A percentile compares a stretch with the other conserved stretches of the same genome.
Evolutionary conservation across 345 rosid genomes (phyloP).

Genomic region (Clausena lansium): DNA sequence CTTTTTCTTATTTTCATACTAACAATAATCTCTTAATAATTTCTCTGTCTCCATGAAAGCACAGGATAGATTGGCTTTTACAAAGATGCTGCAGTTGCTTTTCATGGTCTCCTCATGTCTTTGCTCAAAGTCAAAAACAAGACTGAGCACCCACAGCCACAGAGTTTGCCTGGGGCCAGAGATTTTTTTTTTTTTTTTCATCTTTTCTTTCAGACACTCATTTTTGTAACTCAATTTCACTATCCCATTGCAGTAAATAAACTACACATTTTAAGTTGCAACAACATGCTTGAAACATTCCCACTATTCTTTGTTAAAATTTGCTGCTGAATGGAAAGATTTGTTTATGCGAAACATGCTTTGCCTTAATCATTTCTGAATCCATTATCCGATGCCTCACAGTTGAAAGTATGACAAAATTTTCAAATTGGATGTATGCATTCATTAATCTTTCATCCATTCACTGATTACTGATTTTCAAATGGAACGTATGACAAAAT

Average conservation of each 20-base stretch:
- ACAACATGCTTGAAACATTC: not conserved
- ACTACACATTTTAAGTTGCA: not conserved
- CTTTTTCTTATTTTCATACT: not conserved
- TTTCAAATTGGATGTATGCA: too few species aligned
- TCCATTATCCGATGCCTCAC: not conserved
- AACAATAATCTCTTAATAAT: too few species aligned
- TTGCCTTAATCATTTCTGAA: not conserved
- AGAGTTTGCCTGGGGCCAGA: not conserved
- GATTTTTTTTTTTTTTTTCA: too few species aligned
- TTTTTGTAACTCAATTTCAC: not conserved
- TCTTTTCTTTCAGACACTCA: not conserved
- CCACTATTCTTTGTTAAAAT: not conserved
- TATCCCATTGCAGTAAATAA: too few species aligned
- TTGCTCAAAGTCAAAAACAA: not conserved
- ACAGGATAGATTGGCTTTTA: constrained; percentile 48
- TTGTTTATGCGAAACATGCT: too few species aligned
- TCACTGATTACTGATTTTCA: too few species aligned
- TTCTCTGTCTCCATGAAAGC: not conserved
- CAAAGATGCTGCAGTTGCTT: constrained; percentile 41
- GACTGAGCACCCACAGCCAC: not conserved
- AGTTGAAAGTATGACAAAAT: too few species aligned
- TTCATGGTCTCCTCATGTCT: constrained; percentile 11
- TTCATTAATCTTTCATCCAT: too few species aligned
- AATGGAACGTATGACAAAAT: too few species aligned
- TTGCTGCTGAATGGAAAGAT: not conserved